Base-by-base conservation (phyloP, 2,329 filamentous ascomycete species). In the Talaromyces sp. region DNA sequence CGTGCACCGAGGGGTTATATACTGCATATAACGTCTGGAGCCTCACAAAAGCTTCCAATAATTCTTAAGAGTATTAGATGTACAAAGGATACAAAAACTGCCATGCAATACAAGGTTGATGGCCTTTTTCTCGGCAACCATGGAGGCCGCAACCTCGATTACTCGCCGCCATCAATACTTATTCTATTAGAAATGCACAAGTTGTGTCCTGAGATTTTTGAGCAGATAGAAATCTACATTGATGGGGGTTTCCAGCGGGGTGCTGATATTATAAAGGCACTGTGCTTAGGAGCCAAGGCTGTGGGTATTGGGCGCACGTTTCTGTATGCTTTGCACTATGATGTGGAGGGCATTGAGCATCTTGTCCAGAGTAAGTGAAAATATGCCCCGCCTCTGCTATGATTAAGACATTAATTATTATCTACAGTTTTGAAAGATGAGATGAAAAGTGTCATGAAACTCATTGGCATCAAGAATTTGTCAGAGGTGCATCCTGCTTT, bases 111-210 rank as follows among this genome's bases (percentile, higher is more conserved):
- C 29, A 78, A 81, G 51, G 82, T 81, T 0, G 69, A 75, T 9
- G 77, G 80, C 51, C 67, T 79, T 4, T 32, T 32, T 3, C 72
- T 80, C 4, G 73, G 69, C 56, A 81, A 80, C 58, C 78, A 80
- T 63, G 77, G 77, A 5, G 78, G 78, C 2, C 64, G 78, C 24
- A 77, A 80, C 58, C 64, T 75, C n/a, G 78, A 80, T 64, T 76
- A 77, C 2, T 77, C 74, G 0, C 74, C 77, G 14, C 74, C 74
- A 9, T 74, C 72, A 54, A 66, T 80, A 32, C 74, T 82, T 72
- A 64, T 83, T 71, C 70, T 86, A 59, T 78, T 81, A 0, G 77
- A 83, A 64, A 82, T 82, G 0, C 55, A 24, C 11, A 24, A 31
- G 38, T 27, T 46, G 7, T 57, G 55, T 19, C 55, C 55, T 21